Evolutionary conservation across 163 green algal species (phyloP).

Genomic region (Chlamydomonas reinhardtii): DNA sequence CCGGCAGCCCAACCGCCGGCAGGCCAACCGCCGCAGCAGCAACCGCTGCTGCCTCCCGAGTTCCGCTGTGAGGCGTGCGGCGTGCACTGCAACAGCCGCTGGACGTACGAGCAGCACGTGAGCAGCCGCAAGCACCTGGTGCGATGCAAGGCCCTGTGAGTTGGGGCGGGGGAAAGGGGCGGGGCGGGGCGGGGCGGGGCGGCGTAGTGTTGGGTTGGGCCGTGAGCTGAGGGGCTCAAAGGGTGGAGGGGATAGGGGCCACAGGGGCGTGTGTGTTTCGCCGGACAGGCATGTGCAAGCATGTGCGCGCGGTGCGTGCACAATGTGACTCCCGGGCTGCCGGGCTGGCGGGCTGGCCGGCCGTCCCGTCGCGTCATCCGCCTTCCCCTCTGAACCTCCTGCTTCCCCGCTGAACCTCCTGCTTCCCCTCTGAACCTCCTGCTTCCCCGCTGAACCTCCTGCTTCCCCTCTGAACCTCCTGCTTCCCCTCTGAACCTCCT

Average conservation of each 20-base stretch:
- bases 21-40: constrained; percentile 4
- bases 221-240: neutral
- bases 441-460: no score
- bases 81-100: constrained; percentile 64
- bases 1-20: neutral
- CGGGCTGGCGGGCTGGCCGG: no score
- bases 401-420: no score
- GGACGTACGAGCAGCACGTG: constrained; percentile 68
- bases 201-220: neutral
- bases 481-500: no score
- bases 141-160: neutral
- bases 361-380: no score
- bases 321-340: no score
- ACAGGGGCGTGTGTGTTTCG: no score
- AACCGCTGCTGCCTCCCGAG: constrained; percentile 26
- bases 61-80: constrained; percentile 59
- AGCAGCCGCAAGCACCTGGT: constrained; percentile 61
- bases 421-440: no score
- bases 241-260: neutral
- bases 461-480: no score
- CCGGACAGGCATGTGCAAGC: no score
- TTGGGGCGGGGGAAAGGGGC: neutral
- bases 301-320: no score
- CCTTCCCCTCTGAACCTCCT: no score
- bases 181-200: neutral